Percentiles rank a stretch among this genome's conserved stretches.
Evolutionary conservation across 2,329 filamentous ascomycete species (phyloP).

Genomic region (Ceratocystis papillata): DNA sequence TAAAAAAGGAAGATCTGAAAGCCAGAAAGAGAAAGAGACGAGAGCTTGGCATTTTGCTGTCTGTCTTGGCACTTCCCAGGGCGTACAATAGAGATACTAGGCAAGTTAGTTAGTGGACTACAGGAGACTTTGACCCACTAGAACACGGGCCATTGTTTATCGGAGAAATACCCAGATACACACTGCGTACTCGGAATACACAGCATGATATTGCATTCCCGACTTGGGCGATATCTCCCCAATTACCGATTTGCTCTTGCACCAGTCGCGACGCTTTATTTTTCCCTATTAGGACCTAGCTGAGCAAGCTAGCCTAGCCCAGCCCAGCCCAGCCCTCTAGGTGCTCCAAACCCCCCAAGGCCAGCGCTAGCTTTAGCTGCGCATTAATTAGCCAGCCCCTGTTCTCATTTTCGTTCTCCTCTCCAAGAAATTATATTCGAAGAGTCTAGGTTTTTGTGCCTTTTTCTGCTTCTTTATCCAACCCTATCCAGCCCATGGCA

Average conservation of each 20-base stretch:
- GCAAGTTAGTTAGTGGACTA: neutral
- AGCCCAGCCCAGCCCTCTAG: neutral
- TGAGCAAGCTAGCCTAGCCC: neutral
- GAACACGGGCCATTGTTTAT: conserved; percentile 11
- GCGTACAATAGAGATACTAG: neutral
- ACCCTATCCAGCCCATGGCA: neutral
- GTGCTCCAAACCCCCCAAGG: neutral
- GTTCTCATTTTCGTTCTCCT: neutral
- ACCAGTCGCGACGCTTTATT: too few relatives aligned
- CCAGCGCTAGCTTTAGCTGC: neutral
- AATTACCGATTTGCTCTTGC: too few relatives aligned
- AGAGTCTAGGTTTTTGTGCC: neutral
- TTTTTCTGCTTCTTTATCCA: neutral
- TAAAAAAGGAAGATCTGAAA: neutral
- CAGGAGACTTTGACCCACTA: neutral
- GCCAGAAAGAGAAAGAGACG: neutral
- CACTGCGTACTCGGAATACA: too few relatives aligned
- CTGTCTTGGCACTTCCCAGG: conserved; percentile 8
- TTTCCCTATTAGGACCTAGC: too few relatives aligned
- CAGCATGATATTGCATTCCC: too few relatives aligned
- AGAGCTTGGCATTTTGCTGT: conserved; percentile 3
- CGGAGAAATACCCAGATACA: neutral
- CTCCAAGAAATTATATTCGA: neutral
- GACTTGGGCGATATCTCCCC: too few relatives aligned
- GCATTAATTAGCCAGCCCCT: neutral